Evolutionary conservation across 768 basidiomycete species (phyloP), one percentile per base, ranked within the genome.

Genomic region (Boletus patriciae): DNA sequence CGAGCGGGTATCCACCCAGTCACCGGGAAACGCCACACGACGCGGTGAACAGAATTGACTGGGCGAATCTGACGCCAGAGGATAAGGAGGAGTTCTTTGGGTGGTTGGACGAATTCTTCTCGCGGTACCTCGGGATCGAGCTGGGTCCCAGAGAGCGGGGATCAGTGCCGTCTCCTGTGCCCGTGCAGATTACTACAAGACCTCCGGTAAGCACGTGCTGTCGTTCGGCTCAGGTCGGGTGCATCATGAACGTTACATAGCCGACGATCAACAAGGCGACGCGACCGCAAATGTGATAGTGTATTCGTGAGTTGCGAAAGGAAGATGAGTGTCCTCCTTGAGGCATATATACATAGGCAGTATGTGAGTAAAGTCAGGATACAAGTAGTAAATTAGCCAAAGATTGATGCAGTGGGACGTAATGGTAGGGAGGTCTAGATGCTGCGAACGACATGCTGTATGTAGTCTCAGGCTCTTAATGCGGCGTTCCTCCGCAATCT

Each of bases 51-150:
- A 63, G 57, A 40, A 81, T 92, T 31, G 84, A 90, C 66, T 92
- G 90, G 90, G 69, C 77, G 6, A 84, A 88, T 67, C 76, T 92
- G 46, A 81, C 83, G 2, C 64, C 68, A 21, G 78, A 85, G 66
- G 88, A 92, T 64, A 92, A 90, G 66, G 73, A 82, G 31, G 81
- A 76, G 25, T 88, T 92, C 66, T 92, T 92, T 70, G 71, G 72
- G 57, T 92, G 90, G 89, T 75, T 92, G 21, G 90, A 92, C 66
- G 90, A 91, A 64, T 92, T 86, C 72, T 92, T 92, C 64, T 78
- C 81, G 16, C 76, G 78, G 34, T 74, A 74, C 47, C 68, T 77
- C 21, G 62, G 69, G 23, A 67, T 71, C 25, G 58, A 61, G 48
- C 21, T 73, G 37, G 38, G 62, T 49, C 59, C 66, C 3, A 53